Base-by-base conservation (phyloP, 805 yeast species). In the Yarrowia sp. region DNA sequence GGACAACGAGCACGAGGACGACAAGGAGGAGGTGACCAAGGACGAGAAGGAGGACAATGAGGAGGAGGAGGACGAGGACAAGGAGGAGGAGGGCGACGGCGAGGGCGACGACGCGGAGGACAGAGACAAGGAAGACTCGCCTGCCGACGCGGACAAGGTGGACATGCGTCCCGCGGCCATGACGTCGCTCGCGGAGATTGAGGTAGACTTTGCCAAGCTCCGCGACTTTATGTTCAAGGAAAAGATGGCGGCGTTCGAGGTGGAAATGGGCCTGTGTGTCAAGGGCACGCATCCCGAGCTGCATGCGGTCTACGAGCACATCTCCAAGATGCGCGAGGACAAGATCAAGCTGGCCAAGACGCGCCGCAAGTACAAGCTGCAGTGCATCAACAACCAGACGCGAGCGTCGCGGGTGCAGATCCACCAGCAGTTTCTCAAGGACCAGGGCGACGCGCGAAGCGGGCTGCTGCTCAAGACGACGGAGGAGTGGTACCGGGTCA, bases 221-320 rank as follows among this genome's bases (percentile, higher is more conserved):
- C 84, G 97, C 68, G 98, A 95, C 74, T 82, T 83, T 70, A 78
- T 95, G 58, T 93, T 89, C 75, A 92, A 88, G 67, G 96, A 92
- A 73, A 92, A 90, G 73, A 78, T 92, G 71, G 79, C 82, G 38
- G 83, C 89, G 67, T 81, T 89, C 68, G 90, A 90, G 69, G 87
- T 88, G 49, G 99, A 95, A 74, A 78, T 93, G 67, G 88, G 88
- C 70, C 83, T 93, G 82, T 92, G 98, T 76, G 78, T 87, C 35
- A 88, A 87, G 67, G 97, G 97, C 12, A 83, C 91, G 21, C 99
- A 95, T 75, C 98, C 98, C 0, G 97, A 92, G 70, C 81, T 93
- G 64, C 82, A 89, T 40, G 81, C 83, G 54, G 88, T 89, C 63
- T 85, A 88, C 73, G 82, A 82, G 70, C 84, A 85, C 74, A 85